Conservation (phyloP, 768 basidiomycete genomes). For the Crassisporium funariophilum region DNA sequence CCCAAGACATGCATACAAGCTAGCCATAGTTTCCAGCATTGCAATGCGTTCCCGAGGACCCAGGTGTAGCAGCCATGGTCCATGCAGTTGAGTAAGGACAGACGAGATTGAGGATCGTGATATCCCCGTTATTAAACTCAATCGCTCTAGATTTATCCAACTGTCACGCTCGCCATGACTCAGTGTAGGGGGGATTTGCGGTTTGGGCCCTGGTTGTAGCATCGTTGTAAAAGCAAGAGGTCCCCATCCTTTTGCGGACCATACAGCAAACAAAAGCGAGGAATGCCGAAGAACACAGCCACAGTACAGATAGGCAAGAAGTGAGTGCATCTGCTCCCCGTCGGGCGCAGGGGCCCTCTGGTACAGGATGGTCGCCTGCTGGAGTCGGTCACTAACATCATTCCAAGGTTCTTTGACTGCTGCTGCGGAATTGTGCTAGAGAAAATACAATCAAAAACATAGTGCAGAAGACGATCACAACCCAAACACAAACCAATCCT, state of each 20-base stretch:
- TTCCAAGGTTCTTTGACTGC: slow-evolving; percentile 70
- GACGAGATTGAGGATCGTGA: slow-evolving; percentile 67
- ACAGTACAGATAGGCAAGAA: slow-evolving; percentile 68
- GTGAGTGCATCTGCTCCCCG: slow-evolving; percentile 58
- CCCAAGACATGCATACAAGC: slow-evolving; percentile 78
- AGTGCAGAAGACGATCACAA: not conserved
- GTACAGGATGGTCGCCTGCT: slow-evolving; percentile 66
- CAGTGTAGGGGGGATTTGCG: slow-evolving; percentile 61
- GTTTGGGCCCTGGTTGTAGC: slow-evolving; percentile 64
- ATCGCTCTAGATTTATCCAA: slow-evolving; percentile 60
- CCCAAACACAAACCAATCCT: slow-evolving; percentile 61
- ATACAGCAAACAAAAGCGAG: slow-evolving; percentile 73
- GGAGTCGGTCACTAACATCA: slow-evolving; percentile 73
- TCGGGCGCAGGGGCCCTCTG: slow-evolving; percentile 57
- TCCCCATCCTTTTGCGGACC: slow-evolving; percentile 90
- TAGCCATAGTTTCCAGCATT: slow-evolving; percentile 69
- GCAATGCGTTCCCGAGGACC: slow-evolving; percentile 74
- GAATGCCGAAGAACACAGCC: slow-evolving; percentile 72
- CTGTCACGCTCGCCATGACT: slow-evolving; percentile 46
- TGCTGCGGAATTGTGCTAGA: slow-evolving; percentile 57
- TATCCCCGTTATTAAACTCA: slow-evolving; percentile 70
- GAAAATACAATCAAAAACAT: slow-evolving; percentile 7
- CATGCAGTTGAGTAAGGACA: slow-evolving; percentile 73
- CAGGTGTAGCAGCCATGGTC: slow-evolving; percentile 85
- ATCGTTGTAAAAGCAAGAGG: slow-evolving; percentile 74